Conservation (phyloP, 768 basidiomycete species). For the Tylopilus rubrobrunneus region DNA sequence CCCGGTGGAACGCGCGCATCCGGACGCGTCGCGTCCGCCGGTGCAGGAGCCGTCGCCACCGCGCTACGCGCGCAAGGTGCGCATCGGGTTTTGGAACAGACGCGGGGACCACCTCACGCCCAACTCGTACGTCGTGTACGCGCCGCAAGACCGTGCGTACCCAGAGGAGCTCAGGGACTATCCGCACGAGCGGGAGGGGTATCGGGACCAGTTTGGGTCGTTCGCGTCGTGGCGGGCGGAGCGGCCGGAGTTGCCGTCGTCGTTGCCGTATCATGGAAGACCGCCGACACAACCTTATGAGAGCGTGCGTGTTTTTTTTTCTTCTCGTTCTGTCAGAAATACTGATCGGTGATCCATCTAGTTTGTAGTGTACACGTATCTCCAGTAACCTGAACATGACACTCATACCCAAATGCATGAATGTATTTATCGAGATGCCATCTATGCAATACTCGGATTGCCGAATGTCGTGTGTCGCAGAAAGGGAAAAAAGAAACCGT, state of each 20-base stretch:
- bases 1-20: slow-evolving; percentile 22
- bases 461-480: not conserved
- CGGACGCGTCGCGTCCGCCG: slow-evolving; percentile 26
- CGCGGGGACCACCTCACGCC: slow-evolving; percentile 67
- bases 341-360: slow-evolving; percentile 9
- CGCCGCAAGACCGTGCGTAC: slow-evolving; percentile 51
- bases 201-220: slow-evolving; percentile 48
- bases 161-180: slow-evolving; percentile 60
- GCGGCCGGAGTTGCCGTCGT: slow-evolving; percentile 58
- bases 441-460: slow-evolving; percentile 3
- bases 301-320: slow-evolving; percentile 32
- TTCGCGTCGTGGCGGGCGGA: slow-evolving; percentile 38
- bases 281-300: slow-evolving; percentile 56
- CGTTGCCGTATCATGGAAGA: slow-evolving; percentile 54
- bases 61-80: slow-evolving; percentile 33
- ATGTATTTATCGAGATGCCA: slow-evolving; percentile 19
- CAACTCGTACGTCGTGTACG: slow-evolving; percentile 59
- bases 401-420: not conserved
- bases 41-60: slow-evolving; percentile 30
- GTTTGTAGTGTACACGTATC: slow-evolving; percentile 41
- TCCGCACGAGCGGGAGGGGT: slow-evolving; percentile 52
- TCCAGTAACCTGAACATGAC: slow-evolving; percentile 11
- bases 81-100: slow-evolving; percentile 69
- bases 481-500: not conserved
- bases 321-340: not conserved